Conservation (phyloP, 2,329 filamentous ascomycete species). For the Pestalotiopsis sp. region DNA sequence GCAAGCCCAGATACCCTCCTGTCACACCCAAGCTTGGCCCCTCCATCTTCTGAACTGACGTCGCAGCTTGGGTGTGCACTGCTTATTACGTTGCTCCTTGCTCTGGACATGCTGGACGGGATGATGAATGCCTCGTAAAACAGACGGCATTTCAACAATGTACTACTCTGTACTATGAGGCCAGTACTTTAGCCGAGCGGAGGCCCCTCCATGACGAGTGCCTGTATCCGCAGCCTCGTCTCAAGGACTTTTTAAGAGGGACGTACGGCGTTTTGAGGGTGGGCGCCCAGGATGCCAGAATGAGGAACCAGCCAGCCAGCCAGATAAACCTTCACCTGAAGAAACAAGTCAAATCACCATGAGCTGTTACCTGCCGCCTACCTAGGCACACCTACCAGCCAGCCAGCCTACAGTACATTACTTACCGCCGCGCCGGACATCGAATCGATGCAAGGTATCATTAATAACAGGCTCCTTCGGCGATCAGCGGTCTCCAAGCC, state of each 20-base stretch:
- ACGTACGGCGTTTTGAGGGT: background rate
- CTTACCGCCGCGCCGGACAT: background rate
- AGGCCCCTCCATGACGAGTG: background rate
- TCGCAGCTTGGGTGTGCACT: background rate
- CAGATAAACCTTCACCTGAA: background rate
- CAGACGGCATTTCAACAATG: background rate
- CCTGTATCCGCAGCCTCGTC: background rate
- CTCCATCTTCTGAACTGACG: background rate
- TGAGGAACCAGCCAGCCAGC: background rate
- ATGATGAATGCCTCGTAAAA: background rate
- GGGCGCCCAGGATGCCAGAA: background rate
- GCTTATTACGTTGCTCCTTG: background rate
- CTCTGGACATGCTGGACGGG: background rate
- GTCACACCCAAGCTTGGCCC: background rate
- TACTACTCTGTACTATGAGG: background rate
- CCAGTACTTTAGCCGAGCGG: background rate
- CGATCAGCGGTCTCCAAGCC: constrained; percentile 4
- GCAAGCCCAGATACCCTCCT: background rate
- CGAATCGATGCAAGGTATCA: background rate
- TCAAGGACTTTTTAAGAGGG: background rate
- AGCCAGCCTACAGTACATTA: background rate
- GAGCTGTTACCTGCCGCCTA: background rate
- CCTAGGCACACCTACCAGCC: background rate
- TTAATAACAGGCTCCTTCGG: constrained; percentile 1
- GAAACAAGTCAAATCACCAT: background rate